Evolutionary conservation across 2,329 filamentous ascomycete species (phyloP).

Genomic region (Fusarium decemcellulare): DNA sequence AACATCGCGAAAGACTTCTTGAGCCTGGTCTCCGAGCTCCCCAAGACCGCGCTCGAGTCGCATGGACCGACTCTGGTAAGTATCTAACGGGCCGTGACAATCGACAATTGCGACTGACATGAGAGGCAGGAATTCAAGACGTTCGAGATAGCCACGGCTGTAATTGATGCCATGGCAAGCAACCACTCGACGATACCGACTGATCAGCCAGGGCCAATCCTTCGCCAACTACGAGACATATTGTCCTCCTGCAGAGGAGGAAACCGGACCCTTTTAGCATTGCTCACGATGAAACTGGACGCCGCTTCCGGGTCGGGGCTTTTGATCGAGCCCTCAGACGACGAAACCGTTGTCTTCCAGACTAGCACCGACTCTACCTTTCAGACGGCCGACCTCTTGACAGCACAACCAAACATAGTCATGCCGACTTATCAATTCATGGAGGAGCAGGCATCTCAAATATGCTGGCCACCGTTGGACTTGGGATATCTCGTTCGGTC

Average conservation of each 20-base stretch:
- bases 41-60: conserved; percentile 62
- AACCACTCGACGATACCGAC: conserved; percentile 36
- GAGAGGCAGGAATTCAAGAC: conserved; percentile 57
- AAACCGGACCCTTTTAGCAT: conserved; percentile 55
- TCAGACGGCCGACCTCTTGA: conserved; percentile 32
- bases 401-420: conserved; percentile 32
- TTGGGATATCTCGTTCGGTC: conserved; percentile 45
- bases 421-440: conserved; percentile 47
- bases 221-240: conserved; percentile 55
- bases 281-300: conserved; percentile 51
- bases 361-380: conserved; percentile 27
- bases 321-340: conserved; percentile 20
- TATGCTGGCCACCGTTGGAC: conserved; percentile 45
- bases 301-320: conserved; percentile 38
- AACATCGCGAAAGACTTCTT: conserved; percentile 63
- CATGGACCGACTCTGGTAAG: conserved; percentile 62
- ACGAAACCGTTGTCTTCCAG: conserved; percentile 27
- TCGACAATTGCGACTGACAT: rapidly evolving
- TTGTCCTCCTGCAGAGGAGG: conserved; percentile 59
- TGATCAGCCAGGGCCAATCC: conserved; percentile 52
- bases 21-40: conserved; percentile 58
- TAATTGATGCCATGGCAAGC: conserved; percentile 56
- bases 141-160: conserved; percentile 61
- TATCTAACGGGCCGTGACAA: not conserved
- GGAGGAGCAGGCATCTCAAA: conserved; percentile 45